Percentiles rank a stretch among this genome's conserved stretches.
These are phyloP conservation scores for Metarhizium anisopliae DNA, from an alignment of 2,329 filamentous ascomycete species.

Conservation along the genomic window DNA sequence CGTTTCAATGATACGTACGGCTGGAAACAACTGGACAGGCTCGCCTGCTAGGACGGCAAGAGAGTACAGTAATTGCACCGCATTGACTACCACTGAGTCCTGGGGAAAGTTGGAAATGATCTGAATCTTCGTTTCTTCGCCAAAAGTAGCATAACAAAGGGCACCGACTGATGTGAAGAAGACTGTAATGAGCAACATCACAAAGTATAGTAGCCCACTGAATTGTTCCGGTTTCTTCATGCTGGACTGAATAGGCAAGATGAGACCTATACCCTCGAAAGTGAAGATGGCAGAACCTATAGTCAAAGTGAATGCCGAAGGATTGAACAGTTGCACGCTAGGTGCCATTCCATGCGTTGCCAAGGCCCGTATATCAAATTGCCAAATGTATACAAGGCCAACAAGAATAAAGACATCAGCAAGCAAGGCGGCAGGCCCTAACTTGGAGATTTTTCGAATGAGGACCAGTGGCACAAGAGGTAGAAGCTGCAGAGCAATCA, in stretches of 20 bases:
- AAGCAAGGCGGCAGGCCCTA: conserved; percentile 58
- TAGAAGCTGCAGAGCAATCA: conserved; percentile 59
- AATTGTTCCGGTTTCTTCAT: conserved; percentile 66
- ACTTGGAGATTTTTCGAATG: conserved; percentile 67
- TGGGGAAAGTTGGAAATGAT: conserved; percentile 72
- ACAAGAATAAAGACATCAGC: conserved; percentile 66
- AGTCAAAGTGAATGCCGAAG: conserved; percentile 58
- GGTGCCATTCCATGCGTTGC: conserved; percentile 45
- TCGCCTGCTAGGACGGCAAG: conserved; percentile 64
- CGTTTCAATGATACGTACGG: conserved; percentile 61
- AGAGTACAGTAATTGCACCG: conserved; percentile 66
- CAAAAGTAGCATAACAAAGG: conserved; percentile 67
- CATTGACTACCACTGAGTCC: conserved; percentile 61
- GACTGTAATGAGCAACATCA: conserved; percentile 66
- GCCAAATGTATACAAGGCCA: conserved; percentile 65
- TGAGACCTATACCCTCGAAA: conserved; percentile 69
- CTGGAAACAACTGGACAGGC: conserved; percentile 67
- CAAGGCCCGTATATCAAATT: conserved; percentile 54
- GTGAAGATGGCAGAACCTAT: conserved; percentile 69
- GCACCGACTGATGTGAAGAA: conserved; percentile 66
- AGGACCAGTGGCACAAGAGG: conserved; percentile 57
- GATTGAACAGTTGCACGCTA: conserved; percentile 61
- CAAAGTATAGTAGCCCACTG: conserved; percentile 51
- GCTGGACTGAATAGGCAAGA: conserved; percentile 66
- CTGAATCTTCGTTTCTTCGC: conserved; percentile 58